Evolutionary conservation across 768 basidiomycete species (phyloP).

Genomic region (Rhodotorula toruloides): DNA sequence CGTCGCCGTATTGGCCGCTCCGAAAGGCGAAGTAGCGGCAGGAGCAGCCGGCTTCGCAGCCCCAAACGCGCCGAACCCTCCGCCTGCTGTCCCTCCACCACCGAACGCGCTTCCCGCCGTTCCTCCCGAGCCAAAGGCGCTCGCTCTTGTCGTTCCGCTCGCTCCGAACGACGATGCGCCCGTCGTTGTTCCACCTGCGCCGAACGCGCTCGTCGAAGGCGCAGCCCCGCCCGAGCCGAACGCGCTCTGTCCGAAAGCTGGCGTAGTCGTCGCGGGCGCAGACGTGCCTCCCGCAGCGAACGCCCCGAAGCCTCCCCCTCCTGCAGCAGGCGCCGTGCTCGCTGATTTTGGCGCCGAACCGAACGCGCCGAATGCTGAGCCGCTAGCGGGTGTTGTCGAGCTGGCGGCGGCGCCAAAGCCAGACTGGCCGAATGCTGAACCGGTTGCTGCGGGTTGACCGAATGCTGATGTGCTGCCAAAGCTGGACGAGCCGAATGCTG

Average conservation of each 20-base stretch:
- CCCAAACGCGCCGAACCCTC: conserved; percentile 16
- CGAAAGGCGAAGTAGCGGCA: neutral
- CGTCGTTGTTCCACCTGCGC: conserved; percentile 10
- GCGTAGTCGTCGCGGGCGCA: neutral
- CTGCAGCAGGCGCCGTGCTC: neutral
- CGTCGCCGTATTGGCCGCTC: neutral
- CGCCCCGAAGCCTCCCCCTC: conserved; percentile 12
- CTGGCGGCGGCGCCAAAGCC: conserved; percentile 6
- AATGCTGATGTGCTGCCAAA: too few relatives aligned
- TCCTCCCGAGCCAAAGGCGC: conserved; percentile 21
- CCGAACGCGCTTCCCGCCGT: conserved; percentile 5
- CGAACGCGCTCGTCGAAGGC: conserved; percentile 7
- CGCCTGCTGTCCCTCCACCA: neutral
- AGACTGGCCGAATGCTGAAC: conserved; percentile 9
- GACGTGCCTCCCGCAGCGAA: neutral
- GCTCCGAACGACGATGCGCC: conserved; percentile 7
- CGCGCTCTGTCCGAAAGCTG: conserved; percentile 15
- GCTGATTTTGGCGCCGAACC: conserved; percentile 18
- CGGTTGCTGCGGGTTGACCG: neutral
- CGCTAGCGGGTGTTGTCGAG: neutral
- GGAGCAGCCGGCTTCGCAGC: neutral
- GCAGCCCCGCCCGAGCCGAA: conserved; percentile 16
- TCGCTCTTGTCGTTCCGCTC: conserved; percentile 8
- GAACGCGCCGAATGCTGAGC: conserved; percentile 20
- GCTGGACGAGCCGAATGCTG: conserved; percentile 21